A percentile compares a stretch with the other conserved stretches of the same genome.
Evolutionary conservation across 768 basidiomycete genomes (phyloP).

Genomic region (Suillus tomentosus): DNA sequence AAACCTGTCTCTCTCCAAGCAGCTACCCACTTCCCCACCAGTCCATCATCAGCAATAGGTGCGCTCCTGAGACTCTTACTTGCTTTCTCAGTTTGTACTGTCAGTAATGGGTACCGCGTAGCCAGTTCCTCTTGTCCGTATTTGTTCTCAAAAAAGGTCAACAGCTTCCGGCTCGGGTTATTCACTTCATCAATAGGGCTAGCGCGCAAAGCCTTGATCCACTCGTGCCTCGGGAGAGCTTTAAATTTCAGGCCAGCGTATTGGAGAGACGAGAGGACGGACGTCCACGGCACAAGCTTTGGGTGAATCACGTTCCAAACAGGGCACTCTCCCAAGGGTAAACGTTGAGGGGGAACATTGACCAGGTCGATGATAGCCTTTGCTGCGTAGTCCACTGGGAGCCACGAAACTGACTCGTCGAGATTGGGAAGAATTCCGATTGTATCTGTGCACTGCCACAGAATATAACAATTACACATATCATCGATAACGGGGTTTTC

Average conservation of each 20-base stretch:
- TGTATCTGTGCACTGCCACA: slow-evolving; percentile 42
- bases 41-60: slow-evolving; percentile 20
- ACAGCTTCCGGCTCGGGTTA: slow-evolving; percentile 28
- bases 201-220: slow-evolving; percentile 25
- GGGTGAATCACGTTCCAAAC: slow-evolving; percentile 27
- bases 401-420: slow-evolving; percentile 43
- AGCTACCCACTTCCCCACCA: slow-evolving; percentile 45
- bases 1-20: slow-evolving; percentile 46
- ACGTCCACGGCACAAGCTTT: slow-evolving; percentile 34
- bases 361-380: slow-evolving; percentile 49
- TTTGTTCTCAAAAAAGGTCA: slow-evolving; percentile 28
- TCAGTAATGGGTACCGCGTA: slow-evolving; percentile 14
- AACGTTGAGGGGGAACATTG: slow-evolving; percentile 4
- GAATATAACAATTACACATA: slow-evolving; percentile 20
- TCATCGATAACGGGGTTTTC: not conserved
- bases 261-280: slow-evolving; percentile 42
- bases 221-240: slow-evolving; percentile 21
- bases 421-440: slow-evolving; percentile 37
- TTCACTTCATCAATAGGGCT: slow-evolving; percentile 25
- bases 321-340: slow-evolving; percentile 15
- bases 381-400: slow-evolving; percentile 55
- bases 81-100: slow-evolving; percentile 14
- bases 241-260: slow-evolving; percentile 36
- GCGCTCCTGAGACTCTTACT: slow-evolving; percentile 23
- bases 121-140: slow-evolving; percentile 22